phyloP scores from a whole-genome alignment of 768 basidiomycete species.

The Mycena epipterygia region DNA sequence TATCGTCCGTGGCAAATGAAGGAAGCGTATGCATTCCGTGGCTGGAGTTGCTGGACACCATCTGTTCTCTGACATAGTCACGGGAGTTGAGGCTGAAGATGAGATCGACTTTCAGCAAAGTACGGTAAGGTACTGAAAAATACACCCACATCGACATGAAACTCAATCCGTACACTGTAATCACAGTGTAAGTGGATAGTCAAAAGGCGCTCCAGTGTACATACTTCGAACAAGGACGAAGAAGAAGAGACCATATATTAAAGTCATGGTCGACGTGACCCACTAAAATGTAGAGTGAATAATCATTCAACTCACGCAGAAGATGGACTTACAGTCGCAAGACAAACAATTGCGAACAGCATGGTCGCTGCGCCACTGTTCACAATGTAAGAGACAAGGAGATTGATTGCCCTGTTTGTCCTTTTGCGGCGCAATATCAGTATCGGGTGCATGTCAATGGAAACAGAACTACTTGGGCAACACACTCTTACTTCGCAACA shows the following conservation, averaged over 20 bases:
- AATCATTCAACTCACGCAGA: too few species aligned
- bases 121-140: neutral
- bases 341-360: too few species aligned
- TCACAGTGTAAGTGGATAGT: too few species aligned
- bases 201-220: too few species aligned
- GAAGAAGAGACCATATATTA: too few species aligned
- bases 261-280: too few species aligned
- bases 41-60: neutral
- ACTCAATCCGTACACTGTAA: neutral
- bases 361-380: too few species aligned
- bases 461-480: slow-evolving; percentile 6
- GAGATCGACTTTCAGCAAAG: neutral
- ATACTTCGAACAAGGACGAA: too few species aligned
- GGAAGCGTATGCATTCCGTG: neutral
- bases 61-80: neutral
- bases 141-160: neutral
- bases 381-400: too few species aligned
- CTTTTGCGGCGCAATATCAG: neutral
- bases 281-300: too few species aligned
- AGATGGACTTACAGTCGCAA: too few species aligned
- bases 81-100: neutral
- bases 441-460: neutral
- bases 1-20: neutral
- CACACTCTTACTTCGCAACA: slow-evolving; percentile 7
- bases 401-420: too few species aligned